Base-by-base conservation (phyloP, 2,329 filamentous ascomycete species). In the Thelonectria rubi region DNA sequence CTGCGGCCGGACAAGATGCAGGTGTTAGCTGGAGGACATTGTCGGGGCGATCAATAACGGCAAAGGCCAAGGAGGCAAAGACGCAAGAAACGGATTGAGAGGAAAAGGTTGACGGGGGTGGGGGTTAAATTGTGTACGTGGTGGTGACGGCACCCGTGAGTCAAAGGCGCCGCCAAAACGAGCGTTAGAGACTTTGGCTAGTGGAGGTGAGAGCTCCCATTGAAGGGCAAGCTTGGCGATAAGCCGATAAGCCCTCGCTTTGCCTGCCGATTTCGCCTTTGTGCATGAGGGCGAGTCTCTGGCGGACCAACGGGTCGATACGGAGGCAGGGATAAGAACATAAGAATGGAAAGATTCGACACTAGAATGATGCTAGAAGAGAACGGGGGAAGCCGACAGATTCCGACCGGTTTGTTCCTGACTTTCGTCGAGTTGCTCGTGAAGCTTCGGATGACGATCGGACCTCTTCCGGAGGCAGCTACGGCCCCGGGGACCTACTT, bases 201-300 rank as follows among this genome's bases (percentile, higher is more conserved):
- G 56, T 62, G 57, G 65, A 58, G 51, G 56, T 46, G 39, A 21
- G 12, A 9, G 26, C 26, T 30, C 26, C 26, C 3, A 5, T 10
- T 32, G 21, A 14, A 57, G 58, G 45, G 40, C 40, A 50, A 58
- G 56, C 63, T 62, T 57, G 61, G 56, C 61, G 70, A 72, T 72
- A 72, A 72, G 61, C 66, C 52, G 69, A 72, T 72, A 72, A 70
- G 65, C 63, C 63, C 57, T 47, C 58, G 32, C 60, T 57, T 21
- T 14, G 8, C 12, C 42, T 62, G 66, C 65, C 69, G 69, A 64
- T 67, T 59, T 71, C 69, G 69, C 69, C 52, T 55, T 21, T 46
- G 21, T 43, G 51, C 32, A 54, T 48, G 48, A 32, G 21, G 12
- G 43, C 11, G 26, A 45, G 30, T 24, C n/a, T 47, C 15, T 14